These are phyloP conservation scores for Tuber calosporum DNA, from an alignment of 495 filamentous ascomycete genomes.

Conservation along the genomic window DNA sequence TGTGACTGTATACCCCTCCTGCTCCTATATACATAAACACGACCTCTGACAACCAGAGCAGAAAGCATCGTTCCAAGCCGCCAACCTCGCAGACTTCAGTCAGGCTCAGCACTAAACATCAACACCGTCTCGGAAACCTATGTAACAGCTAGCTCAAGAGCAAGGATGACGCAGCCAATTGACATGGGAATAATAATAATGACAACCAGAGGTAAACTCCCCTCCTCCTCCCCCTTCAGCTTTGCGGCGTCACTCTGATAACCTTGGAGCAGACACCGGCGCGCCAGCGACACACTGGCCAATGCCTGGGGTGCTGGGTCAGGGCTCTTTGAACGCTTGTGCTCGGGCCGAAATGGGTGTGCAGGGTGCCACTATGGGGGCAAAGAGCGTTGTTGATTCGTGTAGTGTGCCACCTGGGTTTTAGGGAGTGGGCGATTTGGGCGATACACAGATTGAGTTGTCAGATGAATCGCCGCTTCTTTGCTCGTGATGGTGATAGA, in stretches of 20 bases:
- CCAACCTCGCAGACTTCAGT: conserved; percentile 51
- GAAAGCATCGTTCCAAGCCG: conserved; percentile 51
- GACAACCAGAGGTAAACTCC: neutral
- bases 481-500: too few species aligned
- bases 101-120: conserved; percentile 56
- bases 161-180: conserved; percentile 26
- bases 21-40: neutral
- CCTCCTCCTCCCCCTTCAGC: conserved; percentile 8
- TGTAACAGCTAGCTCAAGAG: too few species aligned
- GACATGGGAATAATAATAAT: neutral
- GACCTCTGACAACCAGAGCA: neutral
- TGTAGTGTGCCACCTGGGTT: conserved; percentile 46
- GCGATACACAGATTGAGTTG: neutral
- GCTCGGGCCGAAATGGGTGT: conserved; percentile 46
- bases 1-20: conserved; percentile 48
- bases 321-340: conserved; percentile 48
- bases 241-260: neutral
- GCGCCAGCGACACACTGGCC: conserved; percentile 45
- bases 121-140: conserved; percentile 49
- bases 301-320: conserved; percentile 50
- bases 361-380: conserved; percentile 36
- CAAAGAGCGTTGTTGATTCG: conserved; percentile 51
- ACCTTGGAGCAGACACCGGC: neutral
- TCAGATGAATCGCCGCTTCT: neutral
- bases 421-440: neutral